Evolutionary conservation across 106 monocot species (phyloP).

Genomic region (Acorus calamus): DNA sequence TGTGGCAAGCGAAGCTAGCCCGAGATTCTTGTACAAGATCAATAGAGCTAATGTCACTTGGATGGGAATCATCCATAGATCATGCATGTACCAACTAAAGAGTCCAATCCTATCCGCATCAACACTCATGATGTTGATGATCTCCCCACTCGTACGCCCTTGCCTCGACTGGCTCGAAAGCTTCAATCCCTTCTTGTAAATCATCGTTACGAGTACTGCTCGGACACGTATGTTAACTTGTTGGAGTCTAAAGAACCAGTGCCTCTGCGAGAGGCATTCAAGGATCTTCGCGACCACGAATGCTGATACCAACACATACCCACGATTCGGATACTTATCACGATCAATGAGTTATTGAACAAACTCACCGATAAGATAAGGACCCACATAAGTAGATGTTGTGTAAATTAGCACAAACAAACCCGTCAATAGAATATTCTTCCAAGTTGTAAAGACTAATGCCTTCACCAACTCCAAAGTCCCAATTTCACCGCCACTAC

Average conservation of each 20-base stretch:
- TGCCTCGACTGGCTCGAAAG: slow-evolving; percentile 58
- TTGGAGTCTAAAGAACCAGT: slow-evolving; percentile 71
- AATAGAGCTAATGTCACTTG: slow-evolving; percentile 57
- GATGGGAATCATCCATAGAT: slow-evolving; percentile 72
- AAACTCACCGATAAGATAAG: slow-evolving; percentile 69
- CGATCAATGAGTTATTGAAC: slow-evolving; percentile 68
- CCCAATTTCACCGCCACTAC: slow-evolving; percentile 9
- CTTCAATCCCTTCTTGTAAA: slow-evolving; percentile 70
- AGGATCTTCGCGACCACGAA: slow-evolving; percentile 69
- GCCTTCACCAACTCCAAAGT: slow-evolving; percentile 47
- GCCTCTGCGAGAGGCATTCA: slow-evolving; percentile 66
- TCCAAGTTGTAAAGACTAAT: slow-evolving; percentile 38
- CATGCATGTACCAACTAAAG: slow-evolving; percentile 83
- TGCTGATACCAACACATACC: slow-evolving; percentile 42
- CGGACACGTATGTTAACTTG: slow-evolving; percentile 41
- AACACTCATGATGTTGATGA: slow-evolving; percentile 84
- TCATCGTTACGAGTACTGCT: slow-evolving; percentile 46
- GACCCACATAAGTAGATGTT: slow-evolving; percentile 59
- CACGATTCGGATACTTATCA: slow-evolving; percentile 39
- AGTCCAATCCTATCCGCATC: slow-evolving; percentile 59
- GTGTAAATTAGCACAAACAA: slow-evolving; percentile 37
- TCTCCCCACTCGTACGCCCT: slow-evolving; percentile 63
- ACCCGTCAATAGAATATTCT: slow-evolving; percentile 40
- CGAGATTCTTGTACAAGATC: slow-evolving; percentile 57
- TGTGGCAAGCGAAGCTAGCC: slow-evolving; percentile 67